A percentile compares a stretch with the other conserved stretches of the same genome.
Evolutionary conservation across 2,329 filamentous ascomycete genomes (phyloP).

Genomic region (Cladosporium sp.): DNA sequence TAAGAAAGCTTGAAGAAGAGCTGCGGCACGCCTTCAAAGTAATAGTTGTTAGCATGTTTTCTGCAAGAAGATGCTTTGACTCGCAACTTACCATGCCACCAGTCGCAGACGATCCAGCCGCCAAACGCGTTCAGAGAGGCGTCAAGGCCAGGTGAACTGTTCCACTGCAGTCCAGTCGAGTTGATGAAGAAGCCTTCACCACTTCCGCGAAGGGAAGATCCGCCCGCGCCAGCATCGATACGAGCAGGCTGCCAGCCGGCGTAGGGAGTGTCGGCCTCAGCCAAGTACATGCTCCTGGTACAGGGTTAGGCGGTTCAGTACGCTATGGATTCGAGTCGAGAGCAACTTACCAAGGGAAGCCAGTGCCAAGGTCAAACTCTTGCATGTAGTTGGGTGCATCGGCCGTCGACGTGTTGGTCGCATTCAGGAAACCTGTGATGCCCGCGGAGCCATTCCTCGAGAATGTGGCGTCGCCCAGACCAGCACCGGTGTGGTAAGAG

Average conservation of each 20-base stretch:
- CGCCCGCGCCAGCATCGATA: slow-evolving; percentile 25
- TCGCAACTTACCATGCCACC: slow-evolving; percentile 8
- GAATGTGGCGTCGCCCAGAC: slow-evolving; percentile 28
- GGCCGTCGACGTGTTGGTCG: slow-evolving; percentile 21
- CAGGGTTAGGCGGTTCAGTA: too few relatives aligned
- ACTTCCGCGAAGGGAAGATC: slow-evolving; percentile 5
- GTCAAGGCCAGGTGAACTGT: slow-evolving; percentile 12
- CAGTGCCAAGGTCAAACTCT: slow-evolving; percentile 29
- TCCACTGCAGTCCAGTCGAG: slow-evolving; percentile 31
- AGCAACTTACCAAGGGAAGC: slow-evolving; percentile 23
- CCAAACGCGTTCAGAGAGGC: slow-evolving; percentile 21
- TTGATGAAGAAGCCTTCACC: slow-evolving; percentile 29
- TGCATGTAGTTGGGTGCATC: slow-evolving; percentile 22
- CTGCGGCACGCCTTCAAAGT: slow-evolving; percentile 23
- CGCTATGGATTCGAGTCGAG: too few relatives aligned
- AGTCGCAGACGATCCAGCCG: slow-evolving; percentile 24
- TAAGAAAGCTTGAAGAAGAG: slow-evolving; percentile 28
- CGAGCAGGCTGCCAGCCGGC: slow-evolving; percentile 30
- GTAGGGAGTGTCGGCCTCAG: slow-evolving; percentile 23
- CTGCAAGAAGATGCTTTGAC: neutral
- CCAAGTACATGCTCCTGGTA: slow-evolving; percentile 13
- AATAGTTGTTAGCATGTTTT: neutral
- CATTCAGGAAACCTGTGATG: slow-evolving; percentile 25
- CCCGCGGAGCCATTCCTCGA: slow-evolving; percentile 13
- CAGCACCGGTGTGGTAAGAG: slow-evolving; percentile 28